A percentile compares a stretch with the other conserved stretches of the same genome.
phyloP scores from a whole-genome alignment of 306 rosid genomes.

The Crotalaria pallida region DNA sequence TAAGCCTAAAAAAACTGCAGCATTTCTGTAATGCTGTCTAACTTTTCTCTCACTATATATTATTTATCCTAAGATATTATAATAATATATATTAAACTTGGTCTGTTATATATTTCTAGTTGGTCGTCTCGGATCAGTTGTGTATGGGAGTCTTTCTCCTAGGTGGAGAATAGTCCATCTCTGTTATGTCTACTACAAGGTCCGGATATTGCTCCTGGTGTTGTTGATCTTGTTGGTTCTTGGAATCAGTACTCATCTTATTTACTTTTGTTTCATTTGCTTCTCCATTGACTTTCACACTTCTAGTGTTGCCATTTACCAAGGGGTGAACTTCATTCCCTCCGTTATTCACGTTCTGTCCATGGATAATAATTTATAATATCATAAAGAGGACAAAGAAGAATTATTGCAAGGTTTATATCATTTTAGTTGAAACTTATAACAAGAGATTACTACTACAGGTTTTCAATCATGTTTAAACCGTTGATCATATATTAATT shows the following conservation, averaged over 20 bases:
- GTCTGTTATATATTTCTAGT: slow-evolving; percentile 8
- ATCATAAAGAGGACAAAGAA: background rate
- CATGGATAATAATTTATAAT: slow-evolving; percentile 18
- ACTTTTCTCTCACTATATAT: slow-evolving; percentile 17
- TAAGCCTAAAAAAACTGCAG: slow-evolving; percentile 67
- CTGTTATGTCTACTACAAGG: slow-evolving; percentile 55
- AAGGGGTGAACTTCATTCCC: slow-evolving; percentile 12
- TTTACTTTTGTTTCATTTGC: slow-evolving; percentile 23
- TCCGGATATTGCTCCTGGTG: slow-evolving; percentile 36
- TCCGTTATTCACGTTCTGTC: slow-evolving; percentile 45
- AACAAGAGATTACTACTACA: too few species aligned
- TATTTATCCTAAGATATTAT: slow-evolving; percentile 13
- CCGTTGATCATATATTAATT: too few species aligned
- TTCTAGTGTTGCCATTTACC: slow-evolving; percentile 20
- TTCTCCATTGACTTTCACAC: slow-evolving; percentile 19
- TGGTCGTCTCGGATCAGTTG: slow-evolving; percentile 36
- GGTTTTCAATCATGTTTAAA: too few species aligned
- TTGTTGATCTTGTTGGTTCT: slow-evolving; percentile 1
- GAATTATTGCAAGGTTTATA: background rate
- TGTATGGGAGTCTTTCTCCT: slow-evolving; percentile 81
- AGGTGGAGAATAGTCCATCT: slow-evolving; percentile 92
- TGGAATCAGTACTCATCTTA: slow-evolving; percentile 22
- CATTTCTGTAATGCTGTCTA: slow-evolving; percentile 65
- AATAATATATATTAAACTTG: background rate
- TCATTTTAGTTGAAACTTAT: background rate